Evolutionary conservation across 108 stramenopile species (phyloP), one percentile per base, ranked within the genome.

Genomic region (Nitzschia sp.): DNA sequence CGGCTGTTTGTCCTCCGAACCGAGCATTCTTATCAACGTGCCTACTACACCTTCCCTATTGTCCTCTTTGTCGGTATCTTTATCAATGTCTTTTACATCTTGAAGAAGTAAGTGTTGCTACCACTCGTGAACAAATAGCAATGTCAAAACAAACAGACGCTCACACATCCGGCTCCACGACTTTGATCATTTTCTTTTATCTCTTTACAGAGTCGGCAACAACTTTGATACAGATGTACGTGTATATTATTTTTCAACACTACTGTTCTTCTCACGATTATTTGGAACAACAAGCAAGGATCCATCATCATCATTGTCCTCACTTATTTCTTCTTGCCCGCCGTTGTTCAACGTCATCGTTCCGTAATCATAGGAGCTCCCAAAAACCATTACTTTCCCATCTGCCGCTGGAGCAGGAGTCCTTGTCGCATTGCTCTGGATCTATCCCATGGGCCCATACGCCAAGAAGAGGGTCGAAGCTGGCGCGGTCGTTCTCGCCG

Each of bases 21-120:
- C n/a, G 45, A 66, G 11, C 21, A 81, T 28, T 73, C 85, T 11
- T 85, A 48, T 71, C 17, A 58, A 19, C 71, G 85, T 15, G 69
- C 81, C 58, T 69, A 71, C 67, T 53, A 45, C 26, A 35, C 53
- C 13, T 89, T 79, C 60, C 85, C 90, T 15, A 0, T 89, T 41
- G 67, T 89, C 32, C 47, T 89, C 2, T 59, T 57, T 27, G 23
- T 74, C 16, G 68, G 69, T 9, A 58, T 91, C 58, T 73, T 74
- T 45, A 58, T 85, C 29, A 68, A 83, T 53, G 32, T 69, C 28
- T 84, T 80, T 36, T 80, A 74, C 65, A 57, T 71, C 53, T 38
- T 81, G 25, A 74, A 66, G 48, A 83, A 86, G 59, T 83, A 48
- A 63, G 0, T 60, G n/a, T n/a, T n/a, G n/a, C n/a, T n/a, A n/a